phyloP scores from a whole-genome alignment of 2,329 filamentous ascomycete genomes.

The Aspergillus sp. region DNA sequence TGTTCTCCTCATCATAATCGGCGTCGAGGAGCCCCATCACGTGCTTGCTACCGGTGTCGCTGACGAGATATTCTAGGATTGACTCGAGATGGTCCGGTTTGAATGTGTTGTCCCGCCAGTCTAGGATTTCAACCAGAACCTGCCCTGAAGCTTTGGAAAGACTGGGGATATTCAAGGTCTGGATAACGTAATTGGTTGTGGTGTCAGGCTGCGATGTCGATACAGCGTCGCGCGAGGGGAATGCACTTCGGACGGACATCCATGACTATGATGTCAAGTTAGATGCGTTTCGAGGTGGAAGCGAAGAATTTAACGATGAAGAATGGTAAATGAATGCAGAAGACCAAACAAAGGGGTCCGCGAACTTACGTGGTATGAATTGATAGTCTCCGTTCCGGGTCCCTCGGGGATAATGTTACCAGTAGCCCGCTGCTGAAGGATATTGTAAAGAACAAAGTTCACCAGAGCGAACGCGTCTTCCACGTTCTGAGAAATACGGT shows the following conservation, averaged over 20 bases:
- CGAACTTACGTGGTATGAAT: constrained; percentile 36
- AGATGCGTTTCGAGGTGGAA: neutral
- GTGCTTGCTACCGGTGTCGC: constrained; percentile 33
- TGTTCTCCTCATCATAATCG: constrained; percentile 38
- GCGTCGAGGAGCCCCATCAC: constrained; percentile 33
- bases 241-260: constrained; percentile 31
- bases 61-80: constrained; percentile 35
- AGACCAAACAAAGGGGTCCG: neutral
- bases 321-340: too few relatives aligned
- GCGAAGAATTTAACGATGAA: too few relatives aligned
- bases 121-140: constrained; percentile 35
- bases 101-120: constrained; percentile 28
- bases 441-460: constrained; percentile 35
- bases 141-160: constrained; percentile 34
- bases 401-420: constrained; percentile 18
- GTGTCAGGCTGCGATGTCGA: constrained; percentile 19
- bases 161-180: constrained; percentile 24
- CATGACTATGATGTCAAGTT: constrained; percentile 29
- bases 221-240: constrained; percentile 22
- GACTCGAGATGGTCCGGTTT: constrained; percentile 25
- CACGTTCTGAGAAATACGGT: constrained; percentile 28
- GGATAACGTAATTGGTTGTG: constrained; percentile 24
- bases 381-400: constrained; percentile 35
- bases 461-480: constrained; percentile 38
- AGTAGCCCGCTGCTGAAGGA: constrained; percentile 25